These are phyloP conservation scores for Rosa persica DNA, from an alignment of 306 rosid genomes.

Conservation along the genomic window DNA sequence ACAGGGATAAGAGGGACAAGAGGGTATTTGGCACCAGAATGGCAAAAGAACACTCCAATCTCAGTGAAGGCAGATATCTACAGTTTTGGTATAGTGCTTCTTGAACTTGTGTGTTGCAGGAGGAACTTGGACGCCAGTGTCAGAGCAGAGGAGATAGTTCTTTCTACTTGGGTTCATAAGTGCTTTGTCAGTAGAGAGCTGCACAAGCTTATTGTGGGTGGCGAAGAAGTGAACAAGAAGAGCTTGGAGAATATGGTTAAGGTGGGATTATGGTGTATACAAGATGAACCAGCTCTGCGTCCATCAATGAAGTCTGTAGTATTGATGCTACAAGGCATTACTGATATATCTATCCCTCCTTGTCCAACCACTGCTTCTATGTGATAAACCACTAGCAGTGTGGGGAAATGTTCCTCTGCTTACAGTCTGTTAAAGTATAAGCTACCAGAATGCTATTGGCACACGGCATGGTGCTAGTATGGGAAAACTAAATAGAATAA, in stretches of 20 bases:
- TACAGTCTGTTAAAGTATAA: too few species aligned
- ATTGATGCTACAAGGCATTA: constrained; percentile 22
- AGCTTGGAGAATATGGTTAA: constrained; percentile 27
- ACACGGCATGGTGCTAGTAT: too few species aligned
- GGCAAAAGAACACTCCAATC: constrained; percentile 21
- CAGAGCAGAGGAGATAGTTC: constrained; percentile 4
- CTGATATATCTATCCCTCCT: constrained; percentile 16
- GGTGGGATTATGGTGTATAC: constrained; percentile 28
- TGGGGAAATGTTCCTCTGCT: too few species aligned
- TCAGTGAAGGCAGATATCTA: constrained; percentile 28
- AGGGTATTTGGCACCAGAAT: constrained; percentile 34
- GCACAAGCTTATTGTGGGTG: constrained; percentile 4
- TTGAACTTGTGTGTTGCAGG: constrained; percentile 25
- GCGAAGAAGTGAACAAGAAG: background rate
- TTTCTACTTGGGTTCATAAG: background rate
- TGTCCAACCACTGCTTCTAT: background rate
- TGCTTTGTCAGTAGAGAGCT: background rate
- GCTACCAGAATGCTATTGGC: too few species aligned
- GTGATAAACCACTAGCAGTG: background rate
- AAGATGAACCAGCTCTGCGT: constrained; percentile 28
- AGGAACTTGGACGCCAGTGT: constrained; percentile 4
- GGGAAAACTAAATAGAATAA: too few species aligned
- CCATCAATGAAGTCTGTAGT: constrained; percentile 27
- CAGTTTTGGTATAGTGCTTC: constrained; percentile 28
- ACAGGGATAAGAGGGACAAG: constrained; percentile 35